Base-by-base conservation (phyloP, 2,329 filamentous ascomycete species). In the Colletotrichum truncatum region DNA sequence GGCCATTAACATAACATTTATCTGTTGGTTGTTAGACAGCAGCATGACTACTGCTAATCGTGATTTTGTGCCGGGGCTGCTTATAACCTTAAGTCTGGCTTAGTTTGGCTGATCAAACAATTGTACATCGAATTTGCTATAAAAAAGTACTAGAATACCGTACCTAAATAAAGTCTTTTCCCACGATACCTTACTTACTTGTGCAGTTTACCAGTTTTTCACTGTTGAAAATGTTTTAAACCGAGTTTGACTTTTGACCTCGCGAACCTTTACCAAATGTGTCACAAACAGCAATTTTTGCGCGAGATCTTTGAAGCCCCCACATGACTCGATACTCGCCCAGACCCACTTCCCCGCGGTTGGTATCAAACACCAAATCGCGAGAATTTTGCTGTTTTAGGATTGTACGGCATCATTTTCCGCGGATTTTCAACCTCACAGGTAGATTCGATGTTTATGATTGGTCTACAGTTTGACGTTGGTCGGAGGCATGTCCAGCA, bases 341-440 rank as follows among this genome's bases (percentile, higher is more conserved):
- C 52, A 43, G 58, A 41, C 41, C 59, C 59, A 34, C 52, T 63
- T 57, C 59, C 52, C 59, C 59, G 59, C 59, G 54, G 4, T 43
- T 53, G 59, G 52, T 41, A 63, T 57, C 43, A 43, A n/a, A 48
- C 58, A 39, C 52, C 52, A 43, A n/a, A 16, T 7, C 52, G 59
- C 43, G 34, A 2, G 3, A 48, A 23, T n/a, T 4, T 51, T 26
- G 6, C 51, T 18, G 3, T 6, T 4, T 21, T 28, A 1, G 41
- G 3, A 14, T 1, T 34, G 0, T 6, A 30, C 7, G 43, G 59
- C n/a, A 63, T 41, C 7, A 12, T 11, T 43, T 49, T 49, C 52
- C 59, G 26, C 7, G 4, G 6, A 5, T 26, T 18, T 11, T 8
- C 25, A 49, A 48, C 28, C 10, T 26, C 53, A 16, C 6, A 4